Evolutionary conservation across 106 monocot genomes (phyloP), one percentile per base, ranked within the genome.

Genomic region (Posidonia australis): DNA sequence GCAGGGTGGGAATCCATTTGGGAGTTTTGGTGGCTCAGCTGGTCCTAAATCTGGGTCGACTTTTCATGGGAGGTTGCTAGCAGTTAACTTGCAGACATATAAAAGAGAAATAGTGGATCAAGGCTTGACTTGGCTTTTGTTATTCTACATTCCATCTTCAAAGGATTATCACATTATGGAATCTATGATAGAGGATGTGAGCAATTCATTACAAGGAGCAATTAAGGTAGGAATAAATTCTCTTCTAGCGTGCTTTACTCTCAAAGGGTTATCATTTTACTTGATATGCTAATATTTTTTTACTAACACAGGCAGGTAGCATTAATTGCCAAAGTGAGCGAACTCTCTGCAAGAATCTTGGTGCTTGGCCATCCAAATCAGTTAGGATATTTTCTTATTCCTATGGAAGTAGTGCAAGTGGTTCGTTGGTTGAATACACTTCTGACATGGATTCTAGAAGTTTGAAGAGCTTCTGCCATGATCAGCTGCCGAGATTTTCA

Each of bases 101-200:
- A 83, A 81, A 44, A 81, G 85, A 47, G 73, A 83, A 56, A 78
- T 91, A 57, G 63, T 44, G 48, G 87, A 88, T 74, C 76, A 77
- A 73, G 87, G 90, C 25, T 70, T 91, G 66, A 98, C 84, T 66
- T 98, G 91, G 87, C 64, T 98, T 74, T 65, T 98, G 27, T 44
- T 98, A 46, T 85, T 83, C 62, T 83, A 85, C 63, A 69, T 74
- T 10, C 75, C 90, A 44, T 65, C 70, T 14, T 51, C 80, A 6
- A 81, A 45, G 63, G 87, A 74, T 18, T 74, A 81, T 73, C 59
- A 77, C 67, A 32, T 59, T 9, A 44, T 79, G 47, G 87, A 91
- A 79, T 85, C 87, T 66, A 47, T 91, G 9, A 61, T 77, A 29
- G 70, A 83, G 46, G 87, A 98, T 46, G 80, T 84, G 26, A 64